phyloP scores from a whole-genome alignment of 2,329 filamentous ascomycete species.

The Fusarium pininemorale region DNA sequence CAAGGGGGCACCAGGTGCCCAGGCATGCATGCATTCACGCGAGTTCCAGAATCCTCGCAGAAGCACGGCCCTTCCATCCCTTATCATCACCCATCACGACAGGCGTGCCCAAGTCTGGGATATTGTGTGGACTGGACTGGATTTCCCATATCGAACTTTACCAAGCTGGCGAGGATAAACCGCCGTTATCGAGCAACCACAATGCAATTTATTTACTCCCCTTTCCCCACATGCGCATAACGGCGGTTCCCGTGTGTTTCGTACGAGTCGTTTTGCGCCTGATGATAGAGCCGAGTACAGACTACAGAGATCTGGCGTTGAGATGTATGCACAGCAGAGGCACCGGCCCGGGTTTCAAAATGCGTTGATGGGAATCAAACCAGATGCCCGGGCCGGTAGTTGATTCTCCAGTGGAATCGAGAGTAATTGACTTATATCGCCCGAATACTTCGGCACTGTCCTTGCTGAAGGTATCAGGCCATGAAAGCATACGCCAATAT shows the following conservation, averaged over 20 bases:
- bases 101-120: neutral
- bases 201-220: neutral
- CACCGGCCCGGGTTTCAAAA: constrained; percentile 36
- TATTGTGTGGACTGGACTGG: constrained; percentile 15
- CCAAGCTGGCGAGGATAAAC: constrained; percentile 30
- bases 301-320: neutral
- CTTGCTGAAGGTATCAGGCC: neutral
- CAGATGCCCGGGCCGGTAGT: constrained; percentile 32
- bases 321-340: neutral
- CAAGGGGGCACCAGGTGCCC: neutral
- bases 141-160: constrained; percentile 6
- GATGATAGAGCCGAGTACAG: neutral
- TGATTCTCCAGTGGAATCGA: neutral
- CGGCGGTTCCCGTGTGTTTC: constrained; percentile 29
- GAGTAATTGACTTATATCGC: neutral
- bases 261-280: constrained; percentile 9
- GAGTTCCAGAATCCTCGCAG: constrained; percentile 41
- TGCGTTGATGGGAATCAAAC: neutral
- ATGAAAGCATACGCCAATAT: neutral
- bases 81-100: neutral
- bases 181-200: constrained; percentile 25
- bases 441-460: neutral
- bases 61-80: constrained; percentile 14
- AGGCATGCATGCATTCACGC: neutral
- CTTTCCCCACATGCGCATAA: constrained; percentile 18